Conservation (phyloP, 352 stramenopile species). For the Phytophthora ramorum region DNA sequence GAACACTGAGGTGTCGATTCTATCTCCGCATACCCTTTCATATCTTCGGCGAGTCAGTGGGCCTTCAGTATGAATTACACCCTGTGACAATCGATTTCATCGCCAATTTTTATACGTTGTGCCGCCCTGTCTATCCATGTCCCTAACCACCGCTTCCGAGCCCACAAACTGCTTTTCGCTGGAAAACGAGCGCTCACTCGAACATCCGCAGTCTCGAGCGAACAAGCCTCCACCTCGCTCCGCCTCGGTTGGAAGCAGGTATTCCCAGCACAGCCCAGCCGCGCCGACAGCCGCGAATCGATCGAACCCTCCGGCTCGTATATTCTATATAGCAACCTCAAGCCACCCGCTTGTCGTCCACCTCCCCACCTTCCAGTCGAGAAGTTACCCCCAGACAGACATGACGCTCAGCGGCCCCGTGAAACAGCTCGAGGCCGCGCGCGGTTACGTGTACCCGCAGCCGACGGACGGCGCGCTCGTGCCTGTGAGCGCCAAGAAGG, state of each 20-base stretch:
- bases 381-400: slow-evolving; percentile 23
- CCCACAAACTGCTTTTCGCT: slow-evolving; percentile 16
- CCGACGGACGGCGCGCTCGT: slow-evolving; percentile 53
- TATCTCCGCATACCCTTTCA: not conserved
- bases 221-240: slow-evolving; percentile 21
- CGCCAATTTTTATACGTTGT: not conserved
- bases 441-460: slow-evolving; percentile 44
- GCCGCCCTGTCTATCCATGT: slow-evolving; percentile 1
- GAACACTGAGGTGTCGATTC: not conserved
- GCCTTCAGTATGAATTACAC: not conserved
- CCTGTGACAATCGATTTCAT: not conserved
- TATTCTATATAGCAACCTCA: slow-evolving; percentile 23
- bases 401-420: slow-evolving; percentile 59
- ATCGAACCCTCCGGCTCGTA: slow-evolving; percentile 30
- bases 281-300: slow-evolving; percentile 26
- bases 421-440: slow-evolving; percentile 52
- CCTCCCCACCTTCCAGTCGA: slow-evolving; percentile 17
- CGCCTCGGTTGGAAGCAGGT: slow-evolving; percentile 25
- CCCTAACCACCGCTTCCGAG: not conserved
- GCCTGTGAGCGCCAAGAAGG: slow-evolving; percentile 54
- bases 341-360: slow-evolving; percentile 29
- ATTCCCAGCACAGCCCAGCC: slow-evolving; percentile 8
- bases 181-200: slow-evolving; percentile 27
- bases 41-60: not conserved
- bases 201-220: slow-evolving; percentile 28